Conservation (phyloP, 176 grass and related monocot species). For the Eleusine indica region DNA sequence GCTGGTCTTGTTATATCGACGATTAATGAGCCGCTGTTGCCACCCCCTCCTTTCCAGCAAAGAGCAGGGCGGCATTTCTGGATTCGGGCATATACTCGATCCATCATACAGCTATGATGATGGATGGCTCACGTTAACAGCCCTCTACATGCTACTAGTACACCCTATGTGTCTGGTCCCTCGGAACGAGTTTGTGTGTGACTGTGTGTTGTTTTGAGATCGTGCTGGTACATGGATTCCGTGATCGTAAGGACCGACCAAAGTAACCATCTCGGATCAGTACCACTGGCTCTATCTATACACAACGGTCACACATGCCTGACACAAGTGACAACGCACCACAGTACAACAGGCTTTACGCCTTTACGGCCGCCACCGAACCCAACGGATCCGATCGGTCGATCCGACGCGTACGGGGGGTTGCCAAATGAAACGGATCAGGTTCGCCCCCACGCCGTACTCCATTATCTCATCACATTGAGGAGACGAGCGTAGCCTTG, state of each 20-base stretch:
- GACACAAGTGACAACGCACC: neutral
- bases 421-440: neutral
- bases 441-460: neutral
- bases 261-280: neutral
- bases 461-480: too few species aligned
- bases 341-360: neutral
- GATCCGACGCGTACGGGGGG: neutral
- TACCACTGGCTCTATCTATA: neutral
- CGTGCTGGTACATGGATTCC: too few species aligned
- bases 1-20: slow-evolving; percentile 1
- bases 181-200: too few species aligned
- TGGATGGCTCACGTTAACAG: too few species aligned
- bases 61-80: neutral
- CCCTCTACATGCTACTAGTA: too few species aligned
- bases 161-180: too few species aligned
- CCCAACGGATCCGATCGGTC: neutral
- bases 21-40: neutral
- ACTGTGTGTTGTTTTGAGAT: too few species aligned
- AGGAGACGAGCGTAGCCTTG: neutral
- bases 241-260: neutral
- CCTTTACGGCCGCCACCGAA: neutral
- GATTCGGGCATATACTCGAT: neutral
- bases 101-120: neutral
- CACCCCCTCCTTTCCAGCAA: slow-evolving; percentile 4
- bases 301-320: slow-evolving; percentile 15